A percentile compares a stretch with the other conserved stretches of the same genome.
Evolutionary conservation across 2,329 filamentous ascomycete genomes (phyloP).

Genomic region (Phyllosticta citrichinensis): DNA sequence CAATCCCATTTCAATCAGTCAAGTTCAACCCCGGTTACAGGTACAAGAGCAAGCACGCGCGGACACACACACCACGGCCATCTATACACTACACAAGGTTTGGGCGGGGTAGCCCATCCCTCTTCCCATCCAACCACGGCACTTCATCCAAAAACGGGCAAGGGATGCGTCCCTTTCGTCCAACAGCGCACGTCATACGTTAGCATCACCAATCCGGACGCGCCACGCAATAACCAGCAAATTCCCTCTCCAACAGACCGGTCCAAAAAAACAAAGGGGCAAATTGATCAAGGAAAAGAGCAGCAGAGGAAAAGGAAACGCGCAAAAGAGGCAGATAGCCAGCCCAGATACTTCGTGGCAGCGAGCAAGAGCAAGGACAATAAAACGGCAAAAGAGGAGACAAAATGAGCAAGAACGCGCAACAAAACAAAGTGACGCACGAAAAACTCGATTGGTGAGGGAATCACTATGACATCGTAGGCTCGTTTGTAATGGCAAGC

Average conservation of each 20-base stretch:
- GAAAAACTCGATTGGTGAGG: background rate
- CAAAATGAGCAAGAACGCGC: background rate
- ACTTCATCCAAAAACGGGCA: too few relatives aligned
- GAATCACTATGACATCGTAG: conserved; percentile 8
- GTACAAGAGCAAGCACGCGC: background rate
- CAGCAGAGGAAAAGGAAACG: background rate
- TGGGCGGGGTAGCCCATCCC: background rate
- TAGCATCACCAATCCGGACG: background rate
- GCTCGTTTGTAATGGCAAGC: conserved; percentile 5
- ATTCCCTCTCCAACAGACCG: too few relatives aligned
- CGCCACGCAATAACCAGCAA: background rate
- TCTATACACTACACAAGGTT: background rate
- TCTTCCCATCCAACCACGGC: background rate
- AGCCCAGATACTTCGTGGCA: background rate
- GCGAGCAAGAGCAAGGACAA: background rate
- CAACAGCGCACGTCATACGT: background rate
- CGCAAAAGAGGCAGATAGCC: background rate
- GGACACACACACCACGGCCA: background rate
- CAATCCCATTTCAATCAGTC: background rate
- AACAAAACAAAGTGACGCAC: background rate
- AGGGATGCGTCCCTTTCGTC: too few relatives aligned
- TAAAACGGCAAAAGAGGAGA: background rate
- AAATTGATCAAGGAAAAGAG: background rate
- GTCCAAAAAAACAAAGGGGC: too few relatives aligned
- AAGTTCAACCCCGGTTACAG: background rate